phyloP scores from a whole-genome alignment of 495 filamentous ascomycete species.

The Arthonia radiata region DNA sequence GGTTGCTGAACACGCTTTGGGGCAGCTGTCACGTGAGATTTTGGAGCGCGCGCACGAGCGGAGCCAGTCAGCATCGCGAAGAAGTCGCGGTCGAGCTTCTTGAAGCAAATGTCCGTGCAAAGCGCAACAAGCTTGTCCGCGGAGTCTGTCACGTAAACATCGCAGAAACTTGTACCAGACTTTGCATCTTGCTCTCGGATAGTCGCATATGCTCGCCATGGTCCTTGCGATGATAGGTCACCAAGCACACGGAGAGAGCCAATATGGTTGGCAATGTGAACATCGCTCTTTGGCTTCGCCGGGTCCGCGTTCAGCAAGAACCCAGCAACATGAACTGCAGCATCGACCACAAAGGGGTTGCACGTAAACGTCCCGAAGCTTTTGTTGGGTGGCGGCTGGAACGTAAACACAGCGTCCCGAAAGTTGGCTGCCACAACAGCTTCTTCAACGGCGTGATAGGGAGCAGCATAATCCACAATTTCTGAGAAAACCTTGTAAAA shows the following conservation, averaged over 20 bases:
- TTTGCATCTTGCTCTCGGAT: constrained; percentile 3
- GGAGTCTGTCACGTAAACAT: constrained; percentile 4
- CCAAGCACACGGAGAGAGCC: constrained; percentile 2
- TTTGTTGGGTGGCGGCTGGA: constrained; percentile 1
- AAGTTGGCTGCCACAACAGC: constrained; percentile 4
- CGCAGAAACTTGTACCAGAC: constrained; percentile 2
- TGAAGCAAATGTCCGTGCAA: constrained; percentile 6
- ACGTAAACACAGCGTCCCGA: constrained; percentile 4
- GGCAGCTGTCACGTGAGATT: constrained; percentile 1
- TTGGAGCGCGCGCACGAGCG: constrained; percentile 2
- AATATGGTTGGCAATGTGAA: constrained; percentile 6
- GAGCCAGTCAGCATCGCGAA: constrained; percentile 5
- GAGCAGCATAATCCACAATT: constrained; percentile 5
- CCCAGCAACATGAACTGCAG: constrained; percentile 7
- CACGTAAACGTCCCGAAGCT: constrained; percentile 5
- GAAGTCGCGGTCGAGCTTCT: constrained; percentile 5
- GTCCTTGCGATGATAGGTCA: constrained; percentile 3
- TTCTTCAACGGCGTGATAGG: constrained; percentile 6
- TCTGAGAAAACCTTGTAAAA: constrained; percentile 8
- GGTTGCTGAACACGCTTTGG: background rate
- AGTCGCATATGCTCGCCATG: constrained; percentile 5
- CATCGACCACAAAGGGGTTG: constrained; percentile 6
- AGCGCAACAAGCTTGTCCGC: constrained; percentile 4
- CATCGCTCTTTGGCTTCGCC: constrained; percentile 6
- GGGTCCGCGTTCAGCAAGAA: constrained; percentile 8